These are phyloP conservation scores for Globisporangium ultimum DNA, from an alignment of 352 stramenopile species.

Conservation along the genomic window DNA sequence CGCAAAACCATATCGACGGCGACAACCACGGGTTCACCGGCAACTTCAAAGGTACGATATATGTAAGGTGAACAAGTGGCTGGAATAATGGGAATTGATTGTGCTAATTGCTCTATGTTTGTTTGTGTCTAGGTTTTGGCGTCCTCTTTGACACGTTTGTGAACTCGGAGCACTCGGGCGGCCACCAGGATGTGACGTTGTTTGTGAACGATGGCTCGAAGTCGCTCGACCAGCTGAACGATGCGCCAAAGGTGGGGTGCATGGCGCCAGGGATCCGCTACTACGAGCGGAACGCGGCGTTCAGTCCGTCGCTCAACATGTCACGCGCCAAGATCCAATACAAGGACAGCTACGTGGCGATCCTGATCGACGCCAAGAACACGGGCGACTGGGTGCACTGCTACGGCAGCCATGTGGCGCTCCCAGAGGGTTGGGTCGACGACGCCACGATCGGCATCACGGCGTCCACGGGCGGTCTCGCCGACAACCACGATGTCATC, in stretches of 20 bases:
- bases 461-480: slow-evolving; percentile 76
- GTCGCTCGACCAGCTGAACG: slow-evolving; percentile 73
- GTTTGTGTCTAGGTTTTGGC: slow-evolving; percentile 37
- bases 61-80: neutral
- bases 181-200: slow-evolving; percentile 83
- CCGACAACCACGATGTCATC: slow-evolving; percentile 84
- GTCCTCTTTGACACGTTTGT: slow-evolving; percentile 86
- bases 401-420: slow-evolving; percentile 44
- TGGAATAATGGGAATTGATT: neutral
- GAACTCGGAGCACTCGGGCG: slow-evolving; percentile 71
- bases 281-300: slow-evolving; percentile 77
- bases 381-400: slow-evolving; percentile 73
- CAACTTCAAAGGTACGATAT: slow-evolving; percentile 38
- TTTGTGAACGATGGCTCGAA: slow-evolving; percentile 78
- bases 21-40: slow-evolving; percentile 82
- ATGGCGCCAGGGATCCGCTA: slow-evolving; percentile 76
- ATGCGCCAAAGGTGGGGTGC: slow-evolving; percentile 66
- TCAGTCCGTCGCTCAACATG: slow-evolving; percentile 76
- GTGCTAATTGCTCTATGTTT: neutral
- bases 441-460: slow-evolving; percentile 70
- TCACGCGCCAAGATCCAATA: slow-evolving; percentile 79
- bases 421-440: slow-evolving; percentile 56
- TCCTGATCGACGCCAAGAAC: slow-evolving; percentile 73
- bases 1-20: slow-evolving; percentile 43
- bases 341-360: slow-evolving; percentile 60